Evolutionary conservation across 805 yeast genomes (phyloP).

Genomic region (Blastobotrys muscicola): DNA sequence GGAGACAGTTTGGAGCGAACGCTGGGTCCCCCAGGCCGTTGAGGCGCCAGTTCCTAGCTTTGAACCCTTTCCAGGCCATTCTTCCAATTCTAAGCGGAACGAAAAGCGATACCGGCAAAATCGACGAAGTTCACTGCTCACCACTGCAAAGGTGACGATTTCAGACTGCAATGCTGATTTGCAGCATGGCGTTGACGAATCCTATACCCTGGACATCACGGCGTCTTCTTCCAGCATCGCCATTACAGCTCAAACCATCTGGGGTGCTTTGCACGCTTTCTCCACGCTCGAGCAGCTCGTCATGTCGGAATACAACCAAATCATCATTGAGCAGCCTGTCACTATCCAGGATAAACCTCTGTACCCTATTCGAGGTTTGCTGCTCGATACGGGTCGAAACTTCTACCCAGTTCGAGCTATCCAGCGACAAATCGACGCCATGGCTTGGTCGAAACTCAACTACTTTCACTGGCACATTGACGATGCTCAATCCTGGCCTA

Average conservation of each 20-base stretch:
- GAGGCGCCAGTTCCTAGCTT: slow-evolving; percentile 23
- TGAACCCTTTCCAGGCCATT: slow-evolving; percentile 14
- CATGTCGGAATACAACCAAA: slow-evolving; percentile 7
- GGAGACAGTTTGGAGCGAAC: slow-evolving; percentile 16
- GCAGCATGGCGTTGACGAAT: slow-evolving; percentile 33
- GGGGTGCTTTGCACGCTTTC: slow-evolving; percentile 37
- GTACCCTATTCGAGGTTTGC: slow-evolving; percentile 32
- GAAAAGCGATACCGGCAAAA: neutral
- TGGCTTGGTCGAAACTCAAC: slow-evolving; percentile 33
- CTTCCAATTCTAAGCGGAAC: neutral
- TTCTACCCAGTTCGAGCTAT: slow-evolving; percentile 24
- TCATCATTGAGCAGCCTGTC: slow-evolving; percentile 29
- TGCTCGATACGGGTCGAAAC: slow-evolving; percentile 34
- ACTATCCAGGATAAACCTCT: slow-evolving; percentile 29
- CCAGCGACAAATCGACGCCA: slow-evolving; percentile 30
- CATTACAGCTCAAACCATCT: slow-evolving; percentile 28
- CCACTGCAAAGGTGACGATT: slow-evolving; percentile 13
- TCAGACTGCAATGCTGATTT: slow-evolving; percentile 24
- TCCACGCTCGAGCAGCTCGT: slow-evolving; percentile 34
- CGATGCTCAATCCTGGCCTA: slow-evolving; percentile 36
- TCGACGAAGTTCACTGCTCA: neutral
- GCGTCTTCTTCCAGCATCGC: slow-evolving; percentile 12
- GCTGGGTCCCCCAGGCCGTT: slow-evolving; percentile 30
- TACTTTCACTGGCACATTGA: slow-evolving; percentile 34
- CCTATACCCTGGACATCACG: slow-evolving; percentile 25